Evolutionary conservation across 805 yeast genomes (phyloP), one percentile per base, ranked within the genome.

Genomic region (Pichia deserticola): DNA sequence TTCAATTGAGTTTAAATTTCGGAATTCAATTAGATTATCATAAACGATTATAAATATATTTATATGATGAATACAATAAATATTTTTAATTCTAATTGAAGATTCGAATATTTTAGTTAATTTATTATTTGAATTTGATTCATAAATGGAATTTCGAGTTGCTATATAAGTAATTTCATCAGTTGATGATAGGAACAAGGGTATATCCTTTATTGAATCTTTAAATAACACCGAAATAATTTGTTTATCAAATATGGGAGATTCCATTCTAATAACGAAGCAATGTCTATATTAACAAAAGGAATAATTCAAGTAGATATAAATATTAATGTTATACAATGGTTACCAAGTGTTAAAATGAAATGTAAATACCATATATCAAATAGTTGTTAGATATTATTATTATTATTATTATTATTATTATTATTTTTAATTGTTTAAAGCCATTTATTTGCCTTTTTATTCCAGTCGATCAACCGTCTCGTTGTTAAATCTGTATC

Each of bases 1-100:
- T 28, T 20, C 25, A 7, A 38, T 30, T n/a, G 32, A 20, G 30
- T 36, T 51, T 49, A 41, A 50, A 38, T 47, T 30, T 47, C 51
- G 34, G 9, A 47, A 15, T 37, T 47, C 47, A 5, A 48, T 37
- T 13, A 32, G 5, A 33, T 40, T 44, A 27, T 51, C 51, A 34
- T 30, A 47, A 7, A 44, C 36, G 15, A 51, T 48, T 3, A 47
- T 28, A 4, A 51, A 2, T 9, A 48, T 12, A 34, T 48, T 34
- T 13, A 51, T 44, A 39, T 48, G 42, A 6, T 45, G 41, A 9
- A 50, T 7, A 10, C 13, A 13, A 15, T 45, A 10, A 3, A 46
- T 35, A 20, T 38, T 20, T 32, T 35, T 36, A 6, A 48, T 48
- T 15, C 39, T 48, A 6, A 12, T 6, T 3, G 12, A 27, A 4